These are phyloP conservation scores for Nicotiana tabacum DNA, from an alignment of 257 asterid genomes.

Conservation along the genomic window DNA sequence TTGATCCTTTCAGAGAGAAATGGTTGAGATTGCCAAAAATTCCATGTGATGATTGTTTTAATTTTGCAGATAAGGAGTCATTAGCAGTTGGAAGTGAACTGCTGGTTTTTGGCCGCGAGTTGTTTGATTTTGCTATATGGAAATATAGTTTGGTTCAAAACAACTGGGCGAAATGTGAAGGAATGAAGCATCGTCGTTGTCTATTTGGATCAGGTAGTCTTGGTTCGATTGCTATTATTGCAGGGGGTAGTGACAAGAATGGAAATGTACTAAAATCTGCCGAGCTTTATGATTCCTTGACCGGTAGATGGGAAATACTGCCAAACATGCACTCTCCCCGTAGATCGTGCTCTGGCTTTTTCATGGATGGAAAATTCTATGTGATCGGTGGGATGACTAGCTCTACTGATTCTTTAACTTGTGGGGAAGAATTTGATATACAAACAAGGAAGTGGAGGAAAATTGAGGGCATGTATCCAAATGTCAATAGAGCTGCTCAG, in stretches of 20 bases:
- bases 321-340: conserved; percentile 89
- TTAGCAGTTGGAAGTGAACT: conserved; percentile 71
- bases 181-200: conserved; percentile 74
- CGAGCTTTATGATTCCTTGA: conserved; percentile 63
- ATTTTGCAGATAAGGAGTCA: conserved; percentile 78
- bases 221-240: conserved; percentile 63
- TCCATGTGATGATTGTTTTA: conserved; percentile 85
- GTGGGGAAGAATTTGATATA: conserved; percentile 80
- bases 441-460: conserved; percentile 67
- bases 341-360: conserved; percentile 73
- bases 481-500: conserved; percentile 73
- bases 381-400: conserved; percentile 88
- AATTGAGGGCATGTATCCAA: conserved; percentile 75
- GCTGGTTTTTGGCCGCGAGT: conserved; percentile 81
- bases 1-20: conserved; percentile 61
- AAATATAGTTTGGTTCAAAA: conserved; percentile 48
- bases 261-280: conserved; percentile 74
- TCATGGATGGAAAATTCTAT: conserved; percentile 72
- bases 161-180: conserved; percentile 64
- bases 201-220: conserved; percentile 72
- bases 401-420: conserved; percentile 60
- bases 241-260: conserved; percentile 74
- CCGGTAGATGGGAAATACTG: conserved; percentile 67
- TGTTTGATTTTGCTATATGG: conserved; percentile 81
- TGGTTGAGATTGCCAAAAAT: conserved; percentile 79